These are phyloP conservation scores for Cajanus cajan DNA, from an alignment of 306 rosid species.

Conservation along the genomic window DNA sequence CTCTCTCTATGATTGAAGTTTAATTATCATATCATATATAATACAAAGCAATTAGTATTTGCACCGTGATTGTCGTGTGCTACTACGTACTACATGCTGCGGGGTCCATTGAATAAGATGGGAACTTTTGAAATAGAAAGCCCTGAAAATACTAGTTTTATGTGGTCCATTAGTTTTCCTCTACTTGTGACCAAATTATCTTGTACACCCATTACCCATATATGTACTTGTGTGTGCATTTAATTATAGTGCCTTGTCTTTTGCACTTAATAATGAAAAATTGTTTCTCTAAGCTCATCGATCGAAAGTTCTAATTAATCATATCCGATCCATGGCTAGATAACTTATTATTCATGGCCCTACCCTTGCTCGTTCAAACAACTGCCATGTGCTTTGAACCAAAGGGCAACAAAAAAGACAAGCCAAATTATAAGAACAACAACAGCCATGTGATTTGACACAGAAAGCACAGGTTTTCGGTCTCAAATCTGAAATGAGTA, in stretches of 20 bases:
- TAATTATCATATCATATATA: neutral
- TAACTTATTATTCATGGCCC: constrained; percentile 36
- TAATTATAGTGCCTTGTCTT: constrained; percentile 33
- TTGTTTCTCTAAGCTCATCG: constrained; percentile 32
- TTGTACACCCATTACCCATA: constrained; percentile 17
- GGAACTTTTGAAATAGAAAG: constrained; percentile 35
- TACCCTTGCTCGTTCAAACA: constrained; percentile 23
- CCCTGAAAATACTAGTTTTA: constrained; percentile 11
- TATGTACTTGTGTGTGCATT: constrained; percentile 24
- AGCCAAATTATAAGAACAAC: neutral
- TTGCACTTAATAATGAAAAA: constrained; percentile 30
- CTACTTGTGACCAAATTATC: neutral
- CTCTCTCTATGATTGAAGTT: neutral
- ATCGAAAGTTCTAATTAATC: constrained; percentile 22
- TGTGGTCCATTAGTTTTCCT: constrained; percentile 36
- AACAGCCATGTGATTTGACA: constrained; percentile 31
- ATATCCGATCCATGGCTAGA: constrained; percentile 44
- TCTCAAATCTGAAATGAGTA: neutral
- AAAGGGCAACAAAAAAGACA: neutral
- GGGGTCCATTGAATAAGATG: constrained; percentile 31
- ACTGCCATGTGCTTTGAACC: constrained; percentile 34
- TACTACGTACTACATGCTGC: neutral
- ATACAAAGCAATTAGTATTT: neutral
- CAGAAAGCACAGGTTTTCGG: constrained; percentile 15
- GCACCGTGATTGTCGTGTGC: constrained; percentile 13